Conservation (phyloP, 2,329 filamentous ascomycete species). For the Sporothrix globosa region DNA sequence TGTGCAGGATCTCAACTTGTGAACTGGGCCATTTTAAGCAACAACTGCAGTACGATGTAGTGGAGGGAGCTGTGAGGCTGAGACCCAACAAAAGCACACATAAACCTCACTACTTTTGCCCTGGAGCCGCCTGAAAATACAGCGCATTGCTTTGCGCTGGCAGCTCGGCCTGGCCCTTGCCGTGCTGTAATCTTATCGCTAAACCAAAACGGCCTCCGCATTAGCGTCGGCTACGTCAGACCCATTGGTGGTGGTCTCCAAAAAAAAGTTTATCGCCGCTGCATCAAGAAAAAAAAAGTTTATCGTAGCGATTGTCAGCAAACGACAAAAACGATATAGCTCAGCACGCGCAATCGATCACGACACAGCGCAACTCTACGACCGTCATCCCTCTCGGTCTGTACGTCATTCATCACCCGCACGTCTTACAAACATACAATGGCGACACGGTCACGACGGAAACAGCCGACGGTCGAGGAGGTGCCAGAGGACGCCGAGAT, state of each 20-base stretch:
- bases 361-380: not conserved
- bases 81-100: too few relatives aligned
- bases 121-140: not conserved
- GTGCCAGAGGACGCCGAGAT: conserved; percentile 44
- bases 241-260: not conserved
- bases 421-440: conserved; percentile 27
- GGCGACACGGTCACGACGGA: conserved; percentile 34
- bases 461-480: conserved; percentile 33
- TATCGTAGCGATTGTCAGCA: conserved; percentile 16
- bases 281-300: conserved; percentile 27
- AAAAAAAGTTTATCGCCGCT: conserved; percentile 31
- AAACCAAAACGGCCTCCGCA: not conserved
- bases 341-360: too few relatives aligned
- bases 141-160: not conserved
- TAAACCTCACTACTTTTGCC: too few relatives aligned
- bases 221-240: conserved; percentile 23
- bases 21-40: not conserved
- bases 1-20: not conserved
- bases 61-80: not conserved
- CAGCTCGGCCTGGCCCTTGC: not conserved
- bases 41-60: not conserved
- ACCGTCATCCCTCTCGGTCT: not conserved
- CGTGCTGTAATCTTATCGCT: conserved; percentile 15
- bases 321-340: not conserved
- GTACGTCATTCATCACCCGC: not conserved